Conservation (phyloP, 352 stramenopile genomes). For the Pythium utonaiense region DNA sequence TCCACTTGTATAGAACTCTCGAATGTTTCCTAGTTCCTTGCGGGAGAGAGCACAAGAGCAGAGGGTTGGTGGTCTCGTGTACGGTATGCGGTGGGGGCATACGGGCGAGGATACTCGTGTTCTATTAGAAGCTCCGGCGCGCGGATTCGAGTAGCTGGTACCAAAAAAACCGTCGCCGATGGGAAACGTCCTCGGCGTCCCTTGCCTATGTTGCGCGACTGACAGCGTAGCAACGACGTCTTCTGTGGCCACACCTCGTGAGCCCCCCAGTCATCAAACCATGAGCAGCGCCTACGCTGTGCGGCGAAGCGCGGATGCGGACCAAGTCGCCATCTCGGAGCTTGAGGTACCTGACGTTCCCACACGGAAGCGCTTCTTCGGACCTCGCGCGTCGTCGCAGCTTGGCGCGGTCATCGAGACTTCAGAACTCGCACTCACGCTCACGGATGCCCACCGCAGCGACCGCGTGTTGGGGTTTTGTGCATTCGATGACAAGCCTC, state of each 20-base stretch:
- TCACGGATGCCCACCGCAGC: constrained; percentile 39
- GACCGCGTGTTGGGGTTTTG: constrained; percentile 66
- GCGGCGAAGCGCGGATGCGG: constrained; percentile 53
- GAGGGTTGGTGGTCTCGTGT: no score
- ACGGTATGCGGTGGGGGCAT: no score
- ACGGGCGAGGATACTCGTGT: no score
- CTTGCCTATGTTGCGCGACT: neutral
- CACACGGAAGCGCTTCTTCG: constrained; percentile 62
- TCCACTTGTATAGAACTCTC: neutral
- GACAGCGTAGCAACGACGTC: neutral
- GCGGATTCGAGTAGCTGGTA: no score
- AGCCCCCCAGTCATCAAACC: neutral
- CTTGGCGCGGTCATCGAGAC: constrained; percentile 68
- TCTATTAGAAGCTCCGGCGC: neutral
- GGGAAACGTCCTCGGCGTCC: neutral
- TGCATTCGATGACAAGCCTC: constrained; percentile 48
- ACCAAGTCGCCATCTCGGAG: constrained; percentile 57
- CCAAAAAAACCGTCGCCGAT: neutral
- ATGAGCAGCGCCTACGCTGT: constrained; percentile 33
- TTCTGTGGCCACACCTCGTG: neutral
- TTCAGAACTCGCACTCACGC: constrained; percentile 62
- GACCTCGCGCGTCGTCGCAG: constrained; percentile 28
- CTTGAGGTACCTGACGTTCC: constrained; percentile 57
- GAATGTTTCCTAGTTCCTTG: neutral
- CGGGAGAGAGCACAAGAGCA: neutral